Evolutionary conservation across 176 grass and related monocot genomes (phyloP), one percentile per base, ranked within the genome.

Genomic region (Eleusine coracana): DNA sequence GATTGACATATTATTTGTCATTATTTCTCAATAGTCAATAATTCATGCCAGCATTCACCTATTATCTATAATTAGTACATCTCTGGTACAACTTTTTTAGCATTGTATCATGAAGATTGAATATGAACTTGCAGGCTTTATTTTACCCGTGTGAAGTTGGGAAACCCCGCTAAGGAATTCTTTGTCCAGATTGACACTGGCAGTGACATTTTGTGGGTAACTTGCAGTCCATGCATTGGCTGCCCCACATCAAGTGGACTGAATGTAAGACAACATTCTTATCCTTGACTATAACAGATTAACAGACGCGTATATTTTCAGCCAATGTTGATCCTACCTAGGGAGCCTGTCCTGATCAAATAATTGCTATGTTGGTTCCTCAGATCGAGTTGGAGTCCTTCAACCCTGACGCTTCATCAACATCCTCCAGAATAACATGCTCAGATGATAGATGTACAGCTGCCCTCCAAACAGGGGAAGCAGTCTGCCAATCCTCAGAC

Each of bases 161-260:
- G 96, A 42, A 98, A 88, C 76, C 96, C 96, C 10, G 67, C 89
- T 10, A 98, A 88, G 62, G 92, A 95, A 83, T 98, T 88, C 77
- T 98, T 91, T 65, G 96, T 98, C 71, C 96, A 98, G 77, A 98
- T 98, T 82, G 96, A 98, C 75, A 98, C 96, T 14, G 96, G 96
- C 44, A 98, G 96, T 74, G 96, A 98, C 66, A 90, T 98, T 63
- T 88, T 98, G 67, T 98, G 96, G 96, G 96, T 98, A 38, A 79
- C 96, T 79, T 98, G 96, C 89, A 98, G 37, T 76, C 45, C 87
- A 44, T 98, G 96, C 60, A 38, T 0, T 68, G 96, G 96, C n/a
- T 98, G 96, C 72, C 96, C 96, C 1, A 80, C 87, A 60, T 98
- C 92, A 67, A 99, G 96, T 64, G 96, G 93, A 70, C 89, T 99